These are phyloP conservation scores for Fusarium metavorans DNA, from an alignment of 2,329 filamentous ascomycete species.

Conservation along the genomic window DNA sequence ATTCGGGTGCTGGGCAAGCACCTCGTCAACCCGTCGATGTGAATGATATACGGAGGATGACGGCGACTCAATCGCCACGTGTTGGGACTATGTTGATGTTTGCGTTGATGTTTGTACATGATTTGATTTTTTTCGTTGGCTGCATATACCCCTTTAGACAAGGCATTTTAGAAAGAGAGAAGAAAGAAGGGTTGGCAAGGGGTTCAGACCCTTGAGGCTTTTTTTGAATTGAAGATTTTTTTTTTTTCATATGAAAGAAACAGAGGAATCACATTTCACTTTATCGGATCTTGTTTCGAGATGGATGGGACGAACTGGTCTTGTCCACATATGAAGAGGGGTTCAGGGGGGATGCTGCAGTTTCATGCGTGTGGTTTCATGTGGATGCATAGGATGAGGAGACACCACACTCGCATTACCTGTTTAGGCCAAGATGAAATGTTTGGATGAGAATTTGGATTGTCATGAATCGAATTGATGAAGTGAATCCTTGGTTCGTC, in stretches of 20 bases:
- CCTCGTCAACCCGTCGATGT: slow-evolving; percentile 17
- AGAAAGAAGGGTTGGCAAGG: slow-evolving; percentile 1
- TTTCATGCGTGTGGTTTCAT: slow-evolving; percentile 27
- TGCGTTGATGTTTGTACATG: slow-evolving; percentile 35
- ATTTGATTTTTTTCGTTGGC: slow-evolving; percentile 27
- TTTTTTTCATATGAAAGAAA: not conserved
- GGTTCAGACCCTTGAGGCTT: not conserved
- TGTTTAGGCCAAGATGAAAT: slow-evolving; percentile 3
- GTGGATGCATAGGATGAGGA: not conserved
- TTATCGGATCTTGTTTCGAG: slow-evolving; percentile 1
- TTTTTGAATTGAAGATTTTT: slow-evolving; percentile 1
- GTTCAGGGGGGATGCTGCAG: slow-evolving; percentile 14
- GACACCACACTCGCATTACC: slow-evolving; percentile 4
- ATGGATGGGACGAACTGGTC: slow-evolving; percentile 6
- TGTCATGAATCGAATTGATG: not conserved
- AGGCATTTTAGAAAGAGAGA: slow-evolving; percentile 35
- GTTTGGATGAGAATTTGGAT: not conserved
- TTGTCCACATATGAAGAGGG: slow-evolving; percentile 24
- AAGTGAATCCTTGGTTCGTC: slow-evolving; percentile 12
- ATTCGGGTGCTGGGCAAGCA: slow-evolving; percentile 9
- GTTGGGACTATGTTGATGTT: slow-evolving; percentile 9
- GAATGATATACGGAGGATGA: slow-evolving; percentile 27
- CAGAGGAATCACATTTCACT: not conserved
- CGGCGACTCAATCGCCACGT: slow-evolving; percentile 16
- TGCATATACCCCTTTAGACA: slow-evolving; percentile 41